Evolutionary conservation across 1,139 yeast species (phyloP).

Genomic region (Kluyveromyces sp.): DNA sequence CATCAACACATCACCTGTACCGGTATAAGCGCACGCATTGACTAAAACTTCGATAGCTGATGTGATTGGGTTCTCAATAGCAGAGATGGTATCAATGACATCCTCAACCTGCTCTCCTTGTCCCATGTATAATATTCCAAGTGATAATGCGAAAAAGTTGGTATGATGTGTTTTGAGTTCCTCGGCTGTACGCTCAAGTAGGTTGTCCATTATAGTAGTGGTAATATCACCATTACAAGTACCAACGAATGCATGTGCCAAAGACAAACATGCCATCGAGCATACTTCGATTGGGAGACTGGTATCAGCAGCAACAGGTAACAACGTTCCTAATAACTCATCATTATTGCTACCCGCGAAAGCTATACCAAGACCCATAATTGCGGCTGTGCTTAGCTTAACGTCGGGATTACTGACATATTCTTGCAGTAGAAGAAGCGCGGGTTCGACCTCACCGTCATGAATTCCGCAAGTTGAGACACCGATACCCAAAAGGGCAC

Average conservation of each 20-base stretch:
- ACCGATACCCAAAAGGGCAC: constrained; percentile 95
- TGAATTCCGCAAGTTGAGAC: constrained; percentile 90
- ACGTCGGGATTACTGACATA: constrained; percentile 52
- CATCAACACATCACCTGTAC: constrained; percentile 95
- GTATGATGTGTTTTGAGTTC: constrained; percentile 84
- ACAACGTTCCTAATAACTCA: constrained; percentile 66
- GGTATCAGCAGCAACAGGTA: constrained; percentile 84
- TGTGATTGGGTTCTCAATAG: constrained; percentile 91
- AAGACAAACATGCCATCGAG: constrained; percentile 80
- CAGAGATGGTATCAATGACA: constrained; percentile 88
- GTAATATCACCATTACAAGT: constrained; percentile 94
- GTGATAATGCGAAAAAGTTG: constrained; percentile 83
- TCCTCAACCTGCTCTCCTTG: constrained; percentile 94
- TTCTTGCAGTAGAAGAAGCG: constrained; percentile 77
- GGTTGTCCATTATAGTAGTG: constrained; percentile 80
- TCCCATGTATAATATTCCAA: constrained; percentile 89
- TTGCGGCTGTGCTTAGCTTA: constrained; percentile 68
- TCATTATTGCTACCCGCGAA: constrained; percentile 92
- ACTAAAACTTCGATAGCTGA: constrained; percentile 85
- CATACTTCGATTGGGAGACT: constrained; percentile 71
- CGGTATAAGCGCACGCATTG: constrained; percentile 92
- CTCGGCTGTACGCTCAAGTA: constrained; percentile 72
- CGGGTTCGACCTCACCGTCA: constrained; percentile 86
- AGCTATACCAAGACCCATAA: constrained; percentile 87
- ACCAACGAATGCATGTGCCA: constrained; percentile 94